Evolutionary conservation across 306 rosid species (phyloP).

Genomic region (Heteromeles arbutifolia): DNA sequence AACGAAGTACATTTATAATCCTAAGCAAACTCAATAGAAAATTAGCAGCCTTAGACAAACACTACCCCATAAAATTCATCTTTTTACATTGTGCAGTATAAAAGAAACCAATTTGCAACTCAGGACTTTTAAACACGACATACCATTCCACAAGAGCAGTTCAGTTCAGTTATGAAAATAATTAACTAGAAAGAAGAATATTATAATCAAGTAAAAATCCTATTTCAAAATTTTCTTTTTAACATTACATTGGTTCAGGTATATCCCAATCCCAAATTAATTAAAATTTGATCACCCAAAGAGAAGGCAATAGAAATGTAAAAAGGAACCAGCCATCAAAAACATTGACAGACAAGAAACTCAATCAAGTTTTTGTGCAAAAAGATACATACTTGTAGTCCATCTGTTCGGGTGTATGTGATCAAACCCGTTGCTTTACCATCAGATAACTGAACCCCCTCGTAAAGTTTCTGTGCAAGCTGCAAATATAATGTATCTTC

Average conservation of each 20-base stretch:
- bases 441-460: constrained; percentile 79
- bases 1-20: background rate
- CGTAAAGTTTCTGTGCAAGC: constrained; percentile 96
- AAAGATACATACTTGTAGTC: constrained; percentile 73
- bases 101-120: background rate
- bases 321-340: background rate
- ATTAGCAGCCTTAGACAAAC: background rate
- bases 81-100: background rate
- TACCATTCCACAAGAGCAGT: background rate
- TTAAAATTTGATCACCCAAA: background rate
- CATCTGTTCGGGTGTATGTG: constrained; percentile 89
- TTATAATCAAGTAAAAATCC: background rate
- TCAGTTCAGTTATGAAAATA: background rate
- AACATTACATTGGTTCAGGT: background rate
- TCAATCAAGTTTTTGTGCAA: background rate
- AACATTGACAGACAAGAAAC: background rate
- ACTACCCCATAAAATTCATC: background rate
- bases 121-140: background rate
- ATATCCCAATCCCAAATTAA: background rate
- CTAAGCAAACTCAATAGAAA: background rate
- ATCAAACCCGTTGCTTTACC: constrained; percentile 75
- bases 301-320: constrained; percentile 1
- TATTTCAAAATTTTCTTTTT: background rate
- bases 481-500: constrained; percentile 38
- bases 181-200: background rate